phyloP scores from a whole-genome alignment of 1,284 basidiomycete genomes.

The Fomitopsis palustris region DNA sequence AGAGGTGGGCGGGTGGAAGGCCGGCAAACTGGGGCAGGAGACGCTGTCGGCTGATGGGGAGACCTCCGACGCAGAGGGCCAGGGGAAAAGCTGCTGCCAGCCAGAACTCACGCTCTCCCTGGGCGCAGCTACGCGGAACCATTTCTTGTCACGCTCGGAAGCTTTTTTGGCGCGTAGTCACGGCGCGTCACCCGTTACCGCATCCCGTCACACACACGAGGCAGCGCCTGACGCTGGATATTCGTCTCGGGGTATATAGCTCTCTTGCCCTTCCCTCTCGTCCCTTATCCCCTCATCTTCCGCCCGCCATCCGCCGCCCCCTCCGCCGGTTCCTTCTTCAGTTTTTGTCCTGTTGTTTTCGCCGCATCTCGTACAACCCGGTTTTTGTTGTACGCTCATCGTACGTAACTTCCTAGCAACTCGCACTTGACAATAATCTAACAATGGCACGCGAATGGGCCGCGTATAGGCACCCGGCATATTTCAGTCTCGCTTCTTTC shows the following conservation, averaged over 20 bases:
- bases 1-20: not conserved
- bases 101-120: not conserved
- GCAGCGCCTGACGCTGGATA: constrained; percentile 12
- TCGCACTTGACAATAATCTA: constrained; percentile 7
- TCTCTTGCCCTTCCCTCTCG: constrained; percentile 29
- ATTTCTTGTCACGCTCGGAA: constrained; percentile 10
- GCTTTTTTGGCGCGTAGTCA: constrained; percentile 1
- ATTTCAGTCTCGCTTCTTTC: constrained; percentile 36
- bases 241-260: constrained; percentile 21
- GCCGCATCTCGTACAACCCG: constrained; percentile 12
- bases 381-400: constrained; percentile 28
- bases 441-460: constrained; percentile 8
- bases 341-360: constrained; percentile 26
- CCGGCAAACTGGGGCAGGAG: not conserved
- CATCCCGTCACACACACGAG: constrained; percentile 9
- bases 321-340: constrained; percentile 21
- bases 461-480: constrained; percentile 16
- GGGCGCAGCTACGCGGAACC: constrained; percentile 4
- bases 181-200: not conserved
- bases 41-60: constrained; percentile 2
- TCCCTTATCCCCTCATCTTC: constrained; percentile 30
- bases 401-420: constrained; percentile 19
- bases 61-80: constrained; percentile 3
- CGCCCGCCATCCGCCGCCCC: constrained; percentile 25
- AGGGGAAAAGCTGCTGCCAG: constrained; percentile 2